These are phyloP conservation scores for Heliamphora pulchella DNA, from an alignment of 179 eudicot genomes.

Conservation along the genomic window DNA sequence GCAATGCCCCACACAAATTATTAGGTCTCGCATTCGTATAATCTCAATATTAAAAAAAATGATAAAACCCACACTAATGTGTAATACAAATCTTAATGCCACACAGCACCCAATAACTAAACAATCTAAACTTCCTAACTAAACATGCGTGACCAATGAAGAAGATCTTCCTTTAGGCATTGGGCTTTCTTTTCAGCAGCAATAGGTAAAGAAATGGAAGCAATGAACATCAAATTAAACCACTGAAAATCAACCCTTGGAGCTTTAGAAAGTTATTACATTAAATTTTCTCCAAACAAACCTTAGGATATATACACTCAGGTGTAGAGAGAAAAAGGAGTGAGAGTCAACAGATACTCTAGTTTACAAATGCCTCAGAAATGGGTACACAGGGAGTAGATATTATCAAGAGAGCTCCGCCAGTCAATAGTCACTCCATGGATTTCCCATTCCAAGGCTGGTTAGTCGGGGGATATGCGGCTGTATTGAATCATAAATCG, in stretches of 20 bases:
- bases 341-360: constrained; percentile 2
- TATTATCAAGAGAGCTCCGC: constrained; percentile 11
- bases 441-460: constrained; percentile 8
- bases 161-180: not conserved
- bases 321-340: not conserved
- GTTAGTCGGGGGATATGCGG: not conserved
- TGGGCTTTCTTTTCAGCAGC: not conserved
- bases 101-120: no score
- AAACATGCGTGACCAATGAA: not conserved
- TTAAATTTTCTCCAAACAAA: constrained; percentile 13
- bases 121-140: not conserved
- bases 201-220: not conserved
- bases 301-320: constrained; percentile 22
- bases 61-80: no score
- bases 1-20: no score
- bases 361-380: constrained; percentile 10
- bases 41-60: no score
- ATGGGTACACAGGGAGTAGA: constrained; percentile 13
- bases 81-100: no score
- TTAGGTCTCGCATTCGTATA: no score
- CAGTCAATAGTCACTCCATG: constrained; percentile 12
- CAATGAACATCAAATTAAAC: not conserved
- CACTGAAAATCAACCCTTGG: constrained; percentile 10
- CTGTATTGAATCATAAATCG: constrained; percentile 14
- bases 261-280: constrained; percentile 11